These are phyloP conservation scores for Phoenix roebelenii DNA, from an alignment of 176 grass and related monocot species.

Conservation along the genomic window DNA sequence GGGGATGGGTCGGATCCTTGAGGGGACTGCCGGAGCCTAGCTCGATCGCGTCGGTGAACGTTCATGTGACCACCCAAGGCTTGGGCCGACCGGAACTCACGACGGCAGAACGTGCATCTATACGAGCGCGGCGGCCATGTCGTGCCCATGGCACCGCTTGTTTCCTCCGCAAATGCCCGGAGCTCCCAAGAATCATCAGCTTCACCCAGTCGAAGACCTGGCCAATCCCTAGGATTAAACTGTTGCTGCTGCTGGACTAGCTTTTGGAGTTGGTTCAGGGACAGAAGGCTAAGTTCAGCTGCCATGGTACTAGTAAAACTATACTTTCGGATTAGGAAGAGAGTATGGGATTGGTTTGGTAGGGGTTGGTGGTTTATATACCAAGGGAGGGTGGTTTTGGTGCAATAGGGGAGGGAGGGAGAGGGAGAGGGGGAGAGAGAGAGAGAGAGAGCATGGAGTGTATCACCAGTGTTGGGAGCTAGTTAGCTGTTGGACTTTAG, in stretches of 20 bases:
- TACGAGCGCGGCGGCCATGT: constrained; percentile 50
- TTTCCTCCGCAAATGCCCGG: too few species aligned
- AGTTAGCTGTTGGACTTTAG: too few species aligned
- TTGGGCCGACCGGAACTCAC: constrained; percentile 55
- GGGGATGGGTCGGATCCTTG: background rate
- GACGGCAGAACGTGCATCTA: constrained; percentile 47
- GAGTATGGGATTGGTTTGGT: too few species aligned
- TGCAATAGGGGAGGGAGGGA: too few species aligned
- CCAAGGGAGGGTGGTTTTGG: too few species aligned
- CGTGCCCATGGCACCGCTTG: constrained; percentile 5
- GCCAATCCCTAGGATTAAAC: constrained; percentile 36
- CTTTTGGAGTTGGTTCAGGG: constrained; percentile 28
- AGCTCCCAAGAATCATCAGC: constrained; percentile 5
- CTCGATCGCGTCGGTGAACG: constrained; percentile 62
- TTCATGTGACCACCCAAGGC: constrained; percentile 57
- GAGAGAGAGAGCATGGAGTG: too few species aligned
- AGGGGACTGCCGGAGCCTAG: constrained; percentile 24
- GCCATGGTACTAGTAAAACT: too few species aligned
- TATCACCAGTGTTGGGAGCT: too few species aligned
- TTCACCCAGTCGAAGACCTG: background rate
- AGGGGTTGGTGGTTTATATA: too few species aligned
- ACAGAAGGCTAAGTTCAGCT: constrained; percentile 16
- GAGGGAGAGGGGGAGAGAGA: too few species aligned
- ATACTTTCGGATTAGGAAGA: too few species aligned
- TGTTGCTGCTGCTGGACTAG: constrained; percentile 20